Percentiles rank a stretch among this genome's conserved stretches.
These are phyloP conservation scores for Trypanosoma congolense DNA, from an alignment of 208 protist genomes.

Conservation along the genomic window DNA sequence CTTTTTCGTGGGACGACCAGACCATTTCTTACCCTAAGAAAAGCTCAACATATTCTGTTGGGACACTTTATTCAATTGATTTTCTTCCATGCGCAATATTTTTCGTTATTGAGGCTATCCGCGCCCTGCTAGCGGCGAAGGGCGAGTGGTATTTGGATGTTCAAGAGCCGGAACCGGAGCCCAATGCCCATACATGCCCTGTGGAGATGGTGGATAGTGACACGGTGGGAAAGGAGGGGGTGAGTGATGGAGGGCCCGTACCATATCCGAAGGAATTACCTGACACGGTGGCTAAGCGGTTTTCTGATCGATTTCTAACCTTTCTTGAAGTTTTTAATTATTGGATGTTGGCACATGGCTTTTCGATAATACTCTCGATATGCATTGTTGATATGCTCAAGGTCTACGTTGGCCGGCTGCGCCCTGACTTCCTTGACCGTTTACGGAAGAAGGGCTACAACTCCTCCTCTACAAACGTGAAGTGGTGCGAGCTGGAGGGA, in stretches of 20 bases:
- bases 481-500: slow-evolving; percentile 31
- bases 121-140: neutral
- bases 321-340: slow-evolving; percentile 35
- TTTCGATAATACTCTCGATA: slow-evolving; percentile 27
- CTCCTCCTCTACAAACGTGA: neutral
- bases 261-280: neutral
- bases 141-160: slow-evolving; percentile 5
- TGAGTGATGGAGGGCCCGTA: neutral
- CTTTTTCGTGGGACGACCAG: slow-evolving; percentile 46
- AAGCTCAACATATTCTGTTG: slow-evolving; percentile 36
- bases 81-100: slow-evolving; percentile 27
- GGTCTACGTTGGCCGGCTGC: slow-evolving; percentile 39
- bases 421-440: slow-evolving; percentile 44
- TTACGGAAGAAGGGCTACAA: slow-evolving; percentile 17
- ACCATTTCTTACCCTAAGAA: slow-evolving; percentile 35
- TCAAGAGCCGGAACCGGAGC: neutral
- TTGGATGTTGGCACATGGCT: slow-evolving; percentile 44
- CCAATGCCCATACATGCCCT: neutral
- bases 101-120: slow-evolving; percentile 11
- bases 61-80: slow-evolving; percentile 37
- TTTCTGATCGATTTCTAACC: neutral
- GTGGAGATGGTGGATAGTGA: neutral
- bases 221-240: neutral
- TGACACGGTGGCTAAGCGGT: neutral
- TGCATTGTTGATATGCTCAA: slow-evolving; percentile 40